These are phyloP conservation scores for Candida silvicultrix DNA, from an alignment of 805 yeast species.

Conservation along the genomic window DNA sequence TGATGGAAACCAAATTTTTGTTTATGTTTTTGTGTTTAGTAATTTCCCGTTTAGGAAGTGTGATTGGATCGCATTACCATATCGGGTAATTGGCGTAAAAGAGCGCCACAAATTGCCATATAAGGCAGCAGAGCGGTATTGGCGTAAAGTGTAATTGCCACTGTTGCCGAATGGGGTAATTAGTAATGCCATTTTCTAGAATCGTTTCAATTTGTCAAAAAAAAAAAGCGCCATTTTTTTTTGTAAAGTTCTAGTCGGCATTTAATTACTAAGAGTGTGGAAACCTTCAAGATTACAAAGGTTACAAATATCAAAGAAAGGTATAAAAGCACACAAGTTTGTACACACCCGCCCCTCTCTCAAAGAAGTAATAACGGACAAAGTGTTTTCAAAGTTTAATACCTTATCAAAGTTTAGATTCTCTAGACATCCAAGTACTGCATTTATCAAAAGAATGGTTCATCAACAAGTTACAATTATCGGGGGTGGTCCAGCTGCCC, in stretches of 20 bases:
- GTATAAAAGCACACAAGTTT: neutral
- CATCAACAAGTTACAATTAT: slow-evolving; percentile 82
- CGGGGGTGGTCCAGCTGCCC: slow-evolving; percentile 99
- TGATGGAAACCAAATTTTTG: neutral
- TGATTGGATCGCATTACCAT: neutral
- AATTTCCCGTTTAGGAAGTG: neutral
- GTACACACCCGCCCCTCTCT: too few relatives aligned
- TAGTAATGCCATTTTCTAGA: neutral
- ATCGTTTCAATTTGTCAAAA: neutral
- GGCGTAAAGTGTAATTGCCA: too few relatives aligned
- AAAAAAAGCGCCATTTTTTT: too few relatives aligned
- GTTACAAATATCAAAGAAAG: neutral
- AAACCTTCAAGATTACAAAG: neutral
- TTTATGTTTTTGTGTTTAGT: neutral
- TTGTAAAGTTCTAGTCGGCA: neutral
- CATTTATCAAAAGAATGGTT: slow-evolving; percentile 45
- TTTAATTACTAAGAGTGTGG: neutral
- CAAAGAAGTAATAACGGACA: neutral
- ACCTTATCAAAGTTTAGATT: neutral
- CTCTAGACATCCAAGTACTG: neutral
- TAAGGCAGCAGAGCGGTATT: neutral
- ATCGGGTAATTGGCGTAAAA: neutral
- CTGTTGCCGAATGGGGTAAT: neutral
- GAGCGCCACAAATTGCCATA: neutral
- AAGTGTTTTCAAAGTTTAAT: neutral